Evolutionary conservation across 139 green algal genomes (phyloP), one percentile per base, ranked within the genome.

Genomic region (Chlamydomonas asymmetrica): DNA sequence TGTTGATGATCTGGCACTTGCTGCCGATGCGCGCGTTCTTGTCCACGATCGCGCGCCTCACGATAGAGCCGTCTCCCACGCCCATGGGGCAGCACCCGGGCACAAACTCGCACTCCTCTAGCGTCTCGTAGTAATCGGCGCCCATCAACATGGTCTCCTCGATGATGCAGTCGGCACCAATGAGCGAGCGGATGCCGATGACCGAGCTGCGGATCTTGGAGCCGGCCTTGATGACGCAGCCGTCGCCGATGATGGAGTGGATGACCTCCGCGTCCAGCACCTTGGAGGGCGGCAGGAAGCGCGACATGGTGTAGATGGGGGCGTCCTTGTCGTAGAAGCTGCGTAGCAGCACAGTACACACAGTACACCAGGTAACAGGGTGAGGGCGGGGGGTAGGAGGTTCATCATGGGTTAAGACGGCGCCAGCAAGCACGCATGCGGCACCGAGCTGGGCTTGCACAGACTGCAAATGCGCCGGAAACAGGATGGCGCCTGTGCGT

Each of bases 1-100:
- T 97, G 90, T 99, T 99, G 64, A 94, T 80, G 82, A 99, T 96
- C 65, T 84, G 80, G 67, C 80, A 82, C 73, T 97, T 94, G 50
- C 89, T 84, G 39, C 97, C 97, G 57, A 99, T 96, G 76, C 96
- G 92, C 29, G 93, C 96, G 82, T 99, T 99, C 89, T 99, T 99
- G 91, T 99, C 96, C 20, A 99, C 83, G 76, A 99, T 98, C 63
- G 89, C 88, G 32, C 57, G 43, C 63, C 83, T 83, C 74, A 97
- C 87, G 50, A 82, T 72, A 31, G 64, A 77, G 64, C 74, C 73
- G 50, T 78, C 74, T n/a, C 96, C 96, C 23, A 99, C 90, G 73
- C 96, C 96, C 74, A 99, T 97, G 63, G 96, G 96, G 76, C 98
- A 73, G 71, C 88, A 90, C 57, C 97, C 80, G 27, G 76, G 76